A percentile compares a stretch with the other conserved stretches of the same genome.
Conservation (phyloP, 176 grass and related monocot species). For the Zoysia pacifica region DNA sequence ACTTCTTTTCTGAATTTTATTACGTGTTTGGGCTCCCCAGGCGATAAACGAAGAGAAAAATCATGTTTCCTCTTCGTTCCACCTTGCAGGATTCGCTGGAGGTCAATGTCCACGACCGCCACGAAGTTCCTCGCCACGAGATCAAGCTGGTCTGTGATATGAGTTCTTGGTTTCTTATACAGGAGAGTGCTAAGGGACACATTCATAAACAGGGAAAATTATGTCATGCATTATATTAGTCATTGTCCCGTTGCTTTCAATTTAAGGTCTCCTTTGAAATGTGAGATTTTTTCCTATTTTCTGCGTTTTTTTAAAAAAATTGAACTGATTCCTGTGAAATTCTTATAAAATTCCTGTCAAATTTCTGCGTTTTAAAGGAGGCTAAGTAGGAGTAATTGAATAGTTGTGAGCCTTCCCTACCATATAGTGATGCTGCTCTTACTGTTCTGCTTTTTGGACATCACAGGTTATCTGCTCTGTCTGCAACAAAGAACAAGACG, state of each 20-base stretch:
- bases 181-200: not conserved
- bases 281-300: too few species aligned
- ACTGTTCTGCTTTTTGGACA: constrained; percentile 7
- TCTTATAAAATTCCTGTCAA: too few species aligned
- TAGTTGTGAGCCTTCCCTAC: not conserved
- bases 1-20: not conserved
- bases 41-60: too few species aligned
- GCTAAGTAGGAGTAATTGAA: not conserved
- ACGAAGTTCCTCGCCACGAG: constrained; percentile 73
- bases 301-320: too few species aligned
- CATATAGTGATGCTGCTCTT: constrained; percentile 7
- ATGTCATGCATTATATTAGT: not conserved
- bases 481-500: constrained; percentile 76
- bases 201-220: not conserved
- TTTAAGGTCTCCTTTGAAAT: not conserved
- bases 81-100: constrained; percentile 57
- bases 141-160: constrained; percentile 55
- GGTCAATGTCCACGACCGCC: constrained; percentile 47
- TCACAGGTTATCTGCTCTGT: constrained; percentile 81
- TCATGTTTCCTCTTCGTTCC: not conserved
- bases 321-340: too few species aligned
- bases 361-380: too few species aligned
- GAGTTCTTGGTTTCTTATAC: not conserved
- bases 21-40: not conserved
- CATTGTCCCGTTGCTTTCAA: not conserved